Evolutionary conservation across 305 asterid species (phyloP), one percentile per base, ranked within the genome.

Genomic region (Solanum aculeatissimum): DNA sequence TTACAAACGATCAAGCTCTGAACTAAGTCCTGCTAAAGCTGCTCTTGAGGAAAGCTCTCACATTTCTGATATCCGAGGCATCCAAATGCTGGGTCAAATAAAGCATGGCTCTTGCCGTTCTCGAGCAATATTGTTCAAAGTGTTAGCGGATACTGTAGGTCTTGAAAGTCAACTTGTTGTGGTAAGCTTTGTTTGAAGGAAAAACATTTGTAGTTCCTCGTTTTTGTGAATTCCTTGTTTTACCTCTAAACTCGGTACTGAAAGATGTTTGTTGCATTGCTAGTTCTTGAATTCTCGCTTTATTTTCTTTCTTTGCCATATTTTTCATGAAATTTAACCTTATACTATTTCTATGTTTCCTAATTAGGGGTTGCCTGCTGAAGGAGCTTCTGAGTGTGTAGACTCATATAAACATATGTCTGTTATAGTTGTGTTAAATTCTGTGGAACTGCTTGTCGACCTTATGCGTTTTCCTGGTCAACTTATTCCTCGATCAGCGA

Each of bases 381-480:
- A 95, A 88, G 97, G 98, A 89, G 89, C 91, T 91, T 89, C 91
- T 49, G 98, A 94, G 87, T 94, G 96, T 89, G 92, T 87, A 43
- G 99, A 95, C 91, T 93, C 99, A 42, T 91, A 93, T 90, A 97
- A 93, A 89, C 99, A 97, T 86, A 93, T 97, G 97, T 97, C 99
- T 84, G 98, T 93, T 75, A 77, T 95, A 87, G 97, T 97, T 84
- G 93, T 93, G 75, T 85, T 95, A 89, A 97, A 95, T 89, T 95
- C 99, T 78, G 91, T 93, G 84, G 99, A 95, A 86, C 88, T 95
- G 69, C 89, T 97, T 85, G 98, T 97, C 45, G 98, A 97, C 89
- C 92, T 97, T 84, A 94, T 93, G 94, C 95, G 99, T 85, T 95
- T 91, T 92, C 99, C 99, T 89, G 99, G 99, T 87, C 98, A 95